Evolutionary conservation across 108 stramenopile genomes (phyloP), one percentile per base, ranked within the genome.

Genomic region (Parietichytrium sp.): DNA sequence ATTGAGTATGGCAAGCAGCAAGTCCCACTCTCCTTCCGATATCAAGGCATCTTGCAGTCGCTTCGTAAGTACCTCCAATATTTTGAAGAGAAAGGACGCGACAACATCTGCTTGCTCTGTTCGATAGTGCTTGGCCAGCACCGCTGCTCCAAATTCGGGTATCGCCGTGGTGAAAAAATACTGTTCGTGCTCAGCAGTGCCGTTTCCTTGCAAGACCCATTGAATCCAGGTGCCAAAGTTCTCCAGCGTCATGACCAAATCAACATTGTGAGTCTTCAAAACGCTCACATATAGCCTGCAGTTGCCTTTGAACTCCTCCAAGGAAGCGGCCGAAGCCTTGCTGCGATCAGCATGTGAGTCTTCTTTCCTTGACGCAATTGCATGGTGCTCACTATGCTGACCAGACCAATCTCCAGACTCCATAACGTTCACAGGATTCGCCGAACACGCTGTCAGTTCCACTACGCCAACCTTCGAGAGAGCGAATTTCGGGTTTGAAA

Each of bases 211-310:
- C 0, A 45, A 23, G 2, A 72, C 45, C 61, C 61, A 72, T 6
- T 72, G 20, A 42, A 72, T 45, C 61, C 61, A 72, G 4, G 61
- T 72, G 42, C 13, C 20, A 20, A 72, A 72, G 42, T 72, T 25
- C 6, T n/a, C 45, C 29, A 72, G 42, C 42, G 61, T 72, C 61
- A 42, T 72, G 6, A 6, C 25, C 20, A 72, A 42, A 33, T 10
- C 38, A 25, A 33, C 45, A 42, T 72, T 42, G 6, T 33, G 38
- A 16, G 36, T 72, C 38, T 25, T 72, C 42, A 72, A 33, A 15
- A 72, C 61, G 8, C 42, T 33, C 33, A 72, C 61, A 25, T 45
- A 72, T 16, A 72, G 61, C 23, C 20, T 72, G 61, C 61, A 72
- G 61, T 72, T 72, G 8, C 45, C 33, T 20, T 72, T 33, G 42